Conservation (phyloP, 306 rosid species). For the Vigna nakashimae region DNA sequence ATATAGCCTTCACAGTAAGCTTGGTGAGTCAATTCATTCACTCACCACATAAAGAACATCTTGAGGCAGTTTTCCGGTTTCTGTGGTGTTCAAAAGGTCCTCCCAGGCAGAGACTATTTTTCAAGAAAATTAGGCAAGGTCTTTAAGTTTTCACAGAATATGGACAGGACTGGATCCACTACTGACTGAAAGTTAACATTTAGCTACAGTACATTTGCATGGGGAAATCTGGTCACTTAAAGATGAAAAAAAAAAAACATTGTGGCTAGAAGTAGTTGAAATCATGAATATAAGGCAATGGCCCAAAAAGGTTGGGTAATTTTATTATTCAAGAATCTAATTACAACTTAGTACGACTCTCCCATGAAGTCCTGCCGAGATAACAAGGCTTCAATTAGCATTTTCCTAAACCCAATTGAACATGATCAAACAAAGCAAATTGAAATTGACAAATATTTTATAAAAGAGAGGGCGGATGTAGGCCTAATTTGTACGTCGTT, state of each 20-base stretch:
- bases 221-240: too few relatives aligned
- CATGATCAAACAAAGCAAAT: not conserved
- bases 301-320: not conserved
- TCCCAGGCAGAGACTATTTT: too few relatives aligned
- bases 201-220: too few relatives aligned
- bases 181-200: too few relatives aligned
- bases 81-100: too few relatives aligned
- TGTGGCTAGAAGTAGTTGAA: not conserved
- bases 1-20: too few relatives aligned
- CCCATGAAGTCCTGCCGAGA: not conserved
- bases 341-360: not conserved
- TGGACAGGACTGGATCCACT: too few relatives aligned
- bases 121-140: too few relatives aligned
- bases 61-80: too few relatives aligned
- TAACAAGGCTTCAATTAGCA: not conserved
- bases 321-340: not conserved
- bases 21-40: too few relatives aligned
- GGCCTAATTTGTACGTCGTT: not conserved
- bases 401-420: not conserved
- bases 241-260: not conserved
- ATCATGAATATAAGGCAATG: not conserved
- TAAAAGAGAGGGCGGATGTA: not conserved
- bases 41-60: too few relatives aligned
- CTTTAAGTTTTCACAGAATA: too few relatives aligned
- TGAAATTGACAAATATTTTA: not conserved